Evolutionary conservation across 768 basidiomycete species (phyloP), one percentile per base, ranked within the genome.

Genomic region (Exidia glandulosa): DNA sequence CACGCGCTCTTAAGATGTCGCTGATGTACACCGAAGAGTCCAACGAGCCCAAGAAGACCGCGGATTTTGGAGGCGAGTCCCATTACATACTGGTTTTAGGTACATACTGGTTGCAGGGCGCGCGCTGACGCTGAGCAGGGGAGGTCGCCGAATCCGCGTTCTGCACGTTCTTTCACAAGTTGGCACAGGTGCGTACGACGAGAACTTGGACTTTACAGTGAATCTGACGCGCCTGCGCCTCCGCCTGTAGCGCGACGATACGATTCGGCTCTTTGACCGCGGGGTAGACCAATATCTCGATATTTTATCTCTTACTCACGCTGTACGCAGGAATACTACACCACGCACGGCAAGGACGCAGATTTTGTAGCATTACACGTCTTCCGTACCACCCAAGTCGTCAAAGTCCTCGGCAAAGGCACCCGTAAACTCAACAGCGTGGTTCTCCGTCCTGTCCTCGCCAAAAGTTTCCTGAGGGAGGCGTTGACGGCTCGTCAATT

Each of bases 401-500:
- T 99, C 72, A 95, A 95, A 72, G 88, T 90, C 69, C 83, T 96
- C 45, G 95, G 95, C 5, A 69, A 65, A 34, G 69, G 71, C 12
- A 61, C 66, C 2, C 68, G 69, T n/a, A 72, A 73, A 32, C 75
- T 96, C 1, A 85, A 90, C 0, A 87, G 85, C 58, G 92, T 96
- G 56, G 83, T 81, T 0, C 76, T 99, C 59, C 90, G 83, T 68
- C 73, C 78, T 60, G 82, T 81, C 16, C 82, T 92, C 19, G 94
- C 94, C 0, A 88, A 90, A 64, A 77, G 77, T 36, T 85, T 96
- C 62, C 73, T 99, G 50, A 76, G 96, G 31, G 95, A 98, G 55
- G 93, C 92, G 0, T 70, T 99, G 60, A 98, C 96, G 3, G 76
- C 81, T 32, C 90, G 85, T 71, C 95, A 98, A 73, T 81, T 99